phyloP scores from a whole-genome alignment of 352 stramenopile genomes.

The Globisporangium megalacanthum region DNA sequence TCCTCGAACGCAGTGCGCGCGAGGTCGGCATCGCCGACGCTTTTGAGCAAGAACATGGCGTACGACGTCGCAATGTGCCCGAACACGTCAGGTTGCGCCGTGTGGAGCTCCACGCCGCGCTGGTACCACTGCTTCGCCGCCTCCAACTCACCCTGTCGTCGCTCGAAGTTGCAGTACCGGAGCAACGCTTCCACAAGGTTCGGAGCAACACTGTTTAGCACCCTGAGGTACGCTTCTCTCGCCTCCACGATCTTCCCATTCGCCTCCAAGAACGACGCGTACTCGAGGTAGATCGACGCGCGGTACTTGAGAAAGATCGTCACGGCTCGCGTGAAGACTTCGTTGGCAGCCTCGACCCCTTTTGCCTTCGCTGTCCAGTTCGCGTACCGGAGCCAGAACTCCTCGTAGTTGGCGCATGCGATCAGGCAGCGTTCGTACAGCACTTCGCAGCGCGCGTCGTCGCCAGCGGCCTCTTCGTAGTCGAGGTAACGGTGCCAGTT shows the following conservation, averaged over 20 bases:
- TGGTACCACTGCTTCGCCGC: slow-evolving; percentile 49
- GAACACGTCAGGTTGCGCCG: slow-evolving; percentile 36
- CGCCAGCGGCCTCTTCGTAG: slow-evolving; percentile 58
- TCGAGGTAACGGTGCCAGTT: slow-evolving; percentile 82
- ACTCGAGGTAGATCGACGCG: slow-evolving; percentile 66
- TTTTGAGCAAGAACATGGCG: slow-evolving; percentile 51
- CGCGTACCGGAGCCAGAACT: slow-evolving; percentile 73
- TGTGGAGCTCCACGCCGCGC: slow-evolving; percentile 36
- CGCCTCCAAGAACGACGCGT: slow-evolving; percentile 62
- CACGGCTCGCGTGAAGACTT: slow-evolving; percentile 58
- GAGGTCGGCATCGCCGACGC: slow-evolving; percentile 26
- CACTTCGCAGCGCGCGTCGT: slow-evolving; percentile 45
- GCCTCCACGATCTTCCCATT: slow-evolving; percentile 48
- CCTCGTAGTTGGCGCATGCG: slow-evolving; percentile 78
- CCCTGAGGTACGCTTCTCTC: slow-evolving; percentile 45
- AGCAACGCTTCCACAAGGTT: slow-evolving; percentile 63
- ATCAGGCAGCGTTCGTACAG: slow-evolving; percentile 81
- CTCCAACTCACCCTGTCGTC: slow-evolving; percentile 46
- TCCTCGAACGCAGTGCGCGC: slow-evolving; percentile 42
- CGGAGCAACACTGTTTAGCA: slow-evolving; percentile 48
- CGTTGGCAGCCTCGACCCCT: slow-evolving; percentile 56
- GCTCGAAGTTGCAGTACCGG: slow-evolving; percentile 66
- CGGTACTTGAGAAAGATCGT: slow-evolving; percentile 72
- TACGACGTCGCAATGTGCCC: slow-evolving; percentile 50
- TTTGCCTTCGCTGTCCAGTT: slow-evolving; percentile 49